Evolutionary conservation across 192 early-diverging fungal species (phyloP).

Genomic region (Backusella psychrophila): DNA sequence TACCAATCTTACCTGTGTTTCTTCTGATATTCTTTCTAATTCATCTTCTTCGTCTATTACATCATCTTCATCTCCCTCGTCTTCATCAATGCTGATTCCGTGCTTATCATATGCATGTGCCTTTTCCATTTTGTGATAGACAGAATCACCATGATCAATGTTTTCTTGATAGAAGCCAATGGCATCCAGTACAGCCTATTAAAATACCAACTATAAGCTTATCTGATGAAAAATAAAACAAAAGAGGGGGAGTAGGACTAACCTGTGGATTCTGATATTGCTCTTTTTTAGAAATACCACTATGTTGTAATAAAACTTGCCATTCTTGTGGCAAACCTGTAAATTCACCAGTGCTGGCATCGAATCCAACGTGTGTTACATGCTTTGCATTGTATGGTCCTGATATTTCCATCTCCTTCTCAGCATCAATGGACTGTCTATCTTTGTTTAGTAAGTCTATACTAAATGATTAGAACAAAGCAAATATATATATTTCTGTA

Average conservation of each 20-base stretch:
- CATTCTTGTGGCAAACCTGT: constrained; percentile 94
- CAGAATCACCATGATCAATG: constrained; percentile 29
- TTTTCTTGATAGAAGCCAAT: constrained; percentile 83
- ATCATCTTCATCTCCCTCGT: background rate
- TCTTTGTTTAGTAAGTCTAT: constrained; percentile 25
- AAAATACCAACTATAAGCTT: background rate
- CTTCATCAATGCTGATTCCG: background rate
- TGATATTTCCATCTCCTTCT: constrained; percentile 87
- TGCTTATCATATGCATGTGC: constrained; percentile 16
- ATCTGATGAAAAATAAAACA: background rate
- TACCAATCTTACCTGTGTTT: background rate
- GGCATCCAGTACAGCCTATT: constrained; percentile 72
- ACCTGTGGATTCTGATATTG: constrained; percentile 90
- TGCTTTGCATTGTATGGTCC: constrained; percentile 96
- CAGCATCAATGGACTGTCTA: constrained; percentile 19
- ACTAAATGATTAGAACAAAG: background rate
- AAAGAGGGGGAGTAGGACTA: background rate
- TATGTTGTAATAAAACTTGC: constrained; percentile 87
- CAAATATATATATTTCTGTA: background rate
- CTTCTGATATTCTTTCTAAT: background rate
- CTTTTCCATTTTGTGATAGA: constrained; percentile 38
- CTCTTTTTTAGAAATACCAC: constrained; percentile 93
- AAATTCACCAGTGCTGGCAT: constrained; percentile 94
- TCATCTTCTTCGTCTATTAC: background rate
- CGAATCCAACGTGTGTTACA: constrained; percentile 97